Percentiles rank a stretch among this genome's conserved stretches.
These are phyloP conservation scores for Fusarium nygamai DNA, from an alignment of 2,329 filamentous ascomycete genomes.

Conservation along the genomic window DNA sequence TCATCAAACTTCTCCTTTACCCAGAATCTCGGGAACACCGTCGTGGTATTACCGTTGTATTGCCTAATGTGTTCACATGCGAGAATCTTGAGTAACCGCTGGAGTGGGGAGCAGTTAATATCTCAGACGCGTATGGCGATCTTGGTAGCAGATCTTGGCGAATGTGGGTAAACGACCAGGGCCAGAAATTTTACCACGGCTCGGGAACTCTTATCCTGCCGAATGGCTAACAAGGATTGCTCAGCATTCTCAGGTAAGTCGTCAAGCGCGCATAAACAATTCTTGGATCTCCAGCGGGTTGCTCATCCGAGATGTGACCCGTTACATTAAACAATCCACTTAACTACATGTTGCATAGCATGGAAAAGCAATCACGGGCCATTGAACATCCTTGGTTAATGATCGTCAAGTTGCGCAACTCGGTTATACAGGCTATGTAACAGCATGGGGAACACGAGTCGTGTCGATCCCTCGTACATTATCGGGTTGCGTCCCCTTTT, in stretches of 20 bases:
- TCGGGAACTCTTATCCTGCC: background rate
- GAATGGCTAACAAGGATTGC: background rate
- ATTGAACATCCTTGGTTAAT: slow-evolving; percentile 2
- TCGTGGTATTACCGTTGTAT: background rate
- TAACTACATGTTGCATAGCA: background rate
- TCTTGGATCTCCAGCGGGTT: background rate
- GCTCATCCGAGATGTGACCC: background rate
- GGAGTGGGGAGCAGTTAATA: background rate
- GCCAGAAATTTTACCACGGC: background rate
- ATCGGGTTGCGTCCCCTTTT: background rate
- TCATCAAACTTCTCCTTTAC: background rate
- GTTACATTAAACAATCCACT: background rate
- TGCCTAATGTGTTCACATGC: background rate
- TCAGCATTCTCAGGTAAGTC: background rate
- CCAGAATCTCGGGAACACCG: background rate
- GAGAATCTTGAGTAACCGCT: background rate
- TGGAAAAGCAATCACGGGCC: slow-evolving; percentile 7
- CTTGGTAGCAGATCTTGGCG: background rate
- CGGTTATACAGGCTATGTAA: background rate
- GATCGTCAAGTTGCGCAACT: slow-evolving; percentile 1
- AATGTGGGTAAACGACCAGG: background rate
- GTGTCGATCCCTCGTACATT: background rate
- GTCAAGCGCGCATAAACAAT: background rate
- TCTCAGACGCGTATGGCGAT: background rate
- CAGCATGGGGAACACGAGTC: background rate